Evolutionary conservation across 139 green algal species (phyloP).

Genomic region (Desmodesmus armatus): DNA sequence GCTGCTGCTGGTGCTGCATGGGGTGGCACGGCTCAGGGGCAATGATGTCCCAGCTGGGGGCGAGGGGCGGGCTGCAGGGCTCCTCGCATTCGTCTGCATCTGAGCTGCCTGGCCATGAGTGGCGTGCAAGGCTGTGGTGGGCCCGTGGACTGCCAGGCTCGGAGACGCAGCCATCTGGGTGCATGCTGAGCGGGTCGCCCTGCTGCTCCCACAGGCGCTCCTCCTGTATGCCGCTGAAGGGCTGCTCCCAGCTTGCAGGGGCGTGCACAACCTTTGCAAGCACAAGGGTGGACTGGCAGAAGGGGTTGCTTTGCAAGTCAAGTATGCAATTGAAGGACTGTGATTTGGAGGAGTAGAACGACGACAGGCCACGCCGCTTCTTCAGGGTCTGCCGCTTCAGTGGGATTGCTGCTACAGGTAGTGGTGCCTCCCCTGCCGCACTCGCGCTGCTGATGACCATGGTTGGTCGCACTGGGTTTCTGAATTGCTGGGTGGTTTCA

Average conservation of each 20-base stretch:
- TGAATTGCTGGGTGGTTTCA: too few relatives aligned
- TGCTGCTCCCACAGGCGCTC: background rate
- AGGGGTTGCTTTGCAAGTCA: background rate
- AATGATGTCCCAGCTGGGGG: too few relatives aligned
- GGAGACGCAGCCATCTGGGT: too few relatives aligned
- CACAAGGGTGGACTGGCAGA: background rate
- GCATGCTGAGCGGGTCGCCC: too few relatives aligned
- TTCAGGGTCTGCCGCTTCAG: slow-evolving; percentile 18
- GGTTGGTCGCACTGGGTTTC: too few relatives aligned
- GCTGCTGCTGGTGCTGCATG: slow-evolving; percentile 6
- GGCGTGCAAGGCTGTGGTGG: background rate
- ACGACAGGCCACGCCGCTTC: slow-evolving; percentile 6
- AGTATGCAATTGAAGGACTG: slow-evolving; percentile 39
- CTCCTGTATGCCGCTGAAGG: slow-evolving; percentile 1
- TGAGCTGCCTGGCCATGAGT: background rate
- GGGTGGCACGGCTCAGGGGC: background rate
- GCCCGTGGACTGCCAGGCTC: too few relatives aligned
- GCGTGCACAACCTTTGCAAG: slow-evolving; percentile 27
- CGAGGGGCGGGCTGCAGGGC: too few relatives aligned
- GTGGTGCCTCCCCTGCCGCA: background rate
- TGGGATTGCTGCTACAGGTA: background rate
- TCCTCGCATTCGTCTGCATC: too few relatives aligned
- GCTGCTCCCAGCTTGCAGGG: background rate
- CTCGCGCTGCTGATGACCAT: too few relatives aligned
- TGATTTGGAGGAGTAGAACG: slow-evolving; percentile 34